These are phyloP conservation scores for Penstemon barbatus DNA, from an alignment of 257 asterid genomes.

Conservation along the genomic window DNA sequence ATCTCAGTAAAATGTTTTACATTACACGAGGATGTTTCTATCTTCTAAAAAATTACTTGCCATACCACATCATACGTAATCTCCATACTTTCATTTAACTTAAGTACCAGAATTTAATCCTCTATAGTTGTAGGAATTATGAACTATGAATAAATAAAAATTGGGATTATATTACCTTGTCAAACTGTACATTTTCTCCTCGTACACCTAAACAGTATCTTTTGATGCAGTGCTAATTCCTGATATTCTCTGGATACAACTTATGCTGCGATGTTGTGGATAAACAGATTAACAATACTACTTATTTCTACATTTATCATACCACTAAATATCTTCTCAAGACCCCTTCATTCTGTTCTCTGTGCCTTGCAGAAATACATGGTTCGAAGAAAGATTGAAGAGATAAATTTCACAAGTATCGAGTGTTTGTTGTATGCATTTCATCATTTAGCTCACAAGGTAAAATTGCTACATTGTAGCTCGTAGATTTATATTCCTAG, in stretches of 20 bases:
- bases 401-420: conserved; percentile 65
- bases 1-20: background rate
- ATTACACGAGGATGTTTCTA: background rate
- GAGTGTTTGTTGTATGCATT: conserved; percentile 81
- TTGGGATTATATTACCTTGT: background rate
- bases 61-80: background rate
- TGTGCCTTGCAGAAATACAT: conserved; percentile 65
- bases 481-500: conserved; percentile 1
- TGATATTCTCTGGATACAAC: background rate
- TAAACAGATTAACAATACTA: conserved; percentile 6
- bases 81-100: background rate
- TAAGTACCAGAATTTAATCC: background rate
- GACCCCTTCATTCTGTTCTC: conserved; percentile 13
- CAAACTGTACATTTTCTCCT: background rate
- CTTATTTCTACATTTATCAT: background rate
- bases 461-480: conserved; percentile 28
- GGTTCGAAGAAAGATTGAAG: conserved; percentile 89
- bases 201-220: background rate
- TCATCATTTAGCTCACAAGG: conserved; percentile 94
- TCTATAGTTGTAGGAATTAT: background rate
- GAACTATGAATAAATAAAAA: conserved; percentile 1
- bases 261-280: background rate
- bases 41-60: background rate
- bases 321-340: conserved; percentile 2
- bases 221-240: background rate